Conservation (phyloP, 2,329 filamentous ascomycete species). For the Monilinia fructigena region DNA sequence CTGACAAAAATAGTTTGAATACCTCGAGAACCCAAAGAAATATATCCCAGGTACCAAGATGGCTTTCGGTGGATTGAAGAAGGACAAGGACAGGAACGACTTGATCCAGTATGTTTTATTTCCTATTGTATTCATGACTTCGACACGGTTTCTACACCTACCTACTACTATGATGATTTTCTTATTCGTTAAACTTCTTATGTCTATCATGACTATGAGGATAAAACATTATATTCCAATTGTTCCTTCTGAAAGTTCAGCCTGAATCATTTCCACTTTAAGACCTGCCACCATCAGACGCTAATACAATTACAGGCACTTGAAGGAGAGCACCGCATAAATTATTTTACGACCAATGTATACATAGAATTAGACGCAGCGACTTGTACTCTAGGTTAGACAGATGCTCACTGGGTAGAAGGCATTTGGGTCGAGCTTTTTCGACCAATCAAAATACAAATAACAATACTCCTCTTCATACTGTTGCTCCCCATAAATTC, state of each 20-base stretch:
- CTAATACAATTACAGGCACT: constrained; percentile 50
- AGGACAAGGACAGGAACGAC: constrained; percentile 98
- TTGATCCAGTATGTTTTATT: constrained; percentile 80
- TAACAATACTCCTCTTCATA: constrained; percentile 30
- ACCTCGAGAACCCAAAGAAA: constrained; percentile 99
- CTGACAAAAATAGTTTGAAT: constrained; percentile 66
- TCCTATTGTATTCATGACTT: neutral
- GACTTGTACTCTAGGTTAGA: constrained; percentile 38
- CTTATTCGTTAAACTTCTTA: constrained; percentile 44
- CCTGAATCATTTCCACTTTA: neutral
- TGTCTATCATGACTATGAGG: constrained; percentile 43
- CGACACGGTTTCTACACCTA: neutral
- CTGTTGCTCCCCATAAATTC: neutral
- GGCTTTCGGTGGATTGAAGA: constrained; percentile 99
- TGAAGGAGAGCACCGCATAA: constrained; percentile 70
- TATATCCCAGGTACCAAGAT: constrained; percentile 99
- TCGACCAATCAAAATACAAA: constrained; percentile 26
- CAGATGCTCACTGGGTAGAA: constrained; percentile 14
- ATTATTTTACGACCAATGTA: constrained; percentile 40
- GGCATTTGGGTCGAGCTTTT: constrained; percentile 17
- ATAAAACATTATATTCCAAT: constrained; percentile 73
- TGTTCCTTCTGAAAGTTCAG: constrained; percentile 84
- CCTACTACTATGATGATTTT: constrained; percentile 43
- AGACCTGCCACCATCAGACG: neutral
- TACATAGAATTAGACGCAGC: constrained; percentile 35